Evolutionary conservation across 2,329 filamentous ascomycete species (phyloP), one percentile per base, ranked within the genome.

Genomic region (Colletotrichum sidae): DNA sequence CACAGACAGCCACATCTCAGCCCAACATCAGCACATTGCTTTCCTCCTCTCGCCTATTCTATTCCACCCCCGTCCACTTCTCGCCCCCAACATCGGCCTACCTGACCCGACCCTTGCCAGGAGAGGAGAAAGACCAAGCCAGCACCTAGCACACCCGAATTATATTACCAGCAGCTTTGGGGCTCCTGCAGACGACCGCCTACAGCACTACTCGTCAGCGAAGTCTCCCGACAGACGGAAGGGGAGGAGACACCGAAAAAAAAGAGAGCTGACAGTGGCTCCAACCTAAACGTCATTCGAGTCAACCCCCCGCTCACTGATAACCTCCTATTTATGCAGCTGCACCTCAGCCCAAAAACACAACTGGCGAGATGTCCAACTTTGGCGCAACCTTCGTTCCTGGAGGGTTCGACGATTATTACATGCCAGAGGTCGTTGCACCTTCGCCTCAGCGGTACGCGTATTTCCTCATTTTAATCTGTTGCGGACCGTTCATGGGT

Each of bases 341-440:
- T 65, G 65, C 57, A 69, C 71, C 70, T 69, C 72, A 73, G 70
- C 71, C 72, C 68, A 68, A 69, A 69, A 73, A 72, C 70, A 72
- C 73, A 73, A 75, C 74, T 67, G 69, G 72, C 78, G 76, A 80
- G 69, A 81, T 81, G 79, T 74, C 80, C 72, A 75, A 79, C 65
- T 75, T 87, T 68, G 83, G 83, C 72, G 86, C 86, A 68, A 88
- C 86, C 51, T 88, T 88, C 73, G 84, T 86, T 61, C 86, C 86
- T 39, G 84, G 85, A 66, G 85, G 84, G 59, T 80, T 81, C 61
- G 86, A 88, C 74, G 86, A 88, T 74, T 88, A 85, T 72, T 87
- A 84, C 73, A 85, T 88, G 84, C 86, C 86, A 67, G 84, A 88
- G 73, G 85, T 88, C 68, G 76, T 86, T 68, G 85, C 86, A 63